Evolutionary conservation across 1,284 basidiomycete species (phyloP).

Genomic region (Trichosporon sp.): DNA sequence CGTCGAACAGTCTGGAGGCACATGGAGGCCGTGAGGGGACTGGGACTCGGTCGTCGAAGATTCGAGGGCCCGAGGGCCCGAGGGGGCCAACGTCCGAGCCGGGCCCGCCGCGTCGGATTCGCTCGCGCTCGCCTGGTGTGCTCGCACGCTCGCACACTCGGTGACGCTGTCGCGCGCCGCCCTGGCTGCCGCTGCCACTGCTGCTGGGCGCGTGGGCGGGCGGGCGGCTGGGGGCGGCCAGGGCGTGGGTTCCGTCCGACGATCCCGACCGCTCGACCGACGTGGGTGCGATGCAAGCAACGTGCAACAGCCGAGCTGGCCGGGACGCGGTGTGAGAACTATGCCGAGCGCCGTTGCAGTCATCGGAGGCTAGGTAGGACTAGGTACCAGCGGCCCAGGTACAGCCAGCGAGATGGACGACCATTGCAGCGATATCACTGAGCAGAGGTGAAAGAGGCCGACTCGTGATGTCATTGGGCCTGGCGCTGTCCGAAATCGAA

Average conservation of each 20-base stretch:
- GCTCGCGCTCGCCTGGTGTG: neutral
- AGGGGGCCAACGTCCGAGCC: too few species aligned
- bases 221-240: too few species aligned
- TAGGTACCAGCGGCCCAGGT: neutral
- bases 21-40: neutral
- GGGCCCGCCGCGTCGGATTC: neutral
- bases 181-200: neutral
- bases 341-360: neutral
- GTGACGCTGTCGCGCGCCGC: neutral
- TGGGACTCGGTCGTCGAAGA: neutral
- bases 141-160: neutral
- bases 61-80: neutral
- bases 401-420: neutral
- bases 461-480: conserved; percentile 1
- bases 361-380: too few species aligned
- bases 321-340: neutral
- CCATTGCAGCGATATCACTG: neutral
- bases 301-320: too few species aligned
- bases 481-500: neutral
- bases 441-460: conserved; percentile 1
- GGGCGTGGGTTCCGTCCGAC: neutral
- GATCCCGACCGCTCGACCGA: neutral
- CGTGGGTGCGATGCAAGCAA: neutral
- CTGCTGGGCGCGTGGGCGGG: neutral
- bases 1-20: too few species aligned